Evolutionary conservation across 169 alveolate species (phyloP).

Genomic region (Plasmodium malariae): DNA sequence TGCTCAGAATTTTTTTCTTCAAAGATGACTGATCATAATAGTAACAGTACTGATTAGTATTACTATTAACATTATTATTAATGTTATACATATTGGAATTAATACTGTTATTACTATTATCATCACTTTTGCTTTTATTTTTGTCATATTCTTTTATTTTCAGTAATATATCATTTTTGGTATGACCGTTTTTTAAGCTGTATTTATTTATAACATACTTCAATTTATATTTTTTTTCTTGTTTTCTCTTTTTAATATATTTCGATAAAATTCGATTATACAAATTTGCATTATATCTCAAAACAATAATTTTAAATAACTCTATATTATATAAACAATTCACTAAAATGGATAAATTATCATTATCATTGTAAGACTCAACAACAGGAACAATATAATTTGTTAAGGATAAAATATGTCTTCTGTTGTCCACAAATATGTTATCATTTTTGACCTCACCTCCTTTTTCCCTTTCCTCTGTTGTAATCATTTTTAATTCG

Average conservation of each 20-base stretch:
- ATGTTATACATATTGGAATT: too few relatives aligned
- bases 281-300: slow-evolving; percentile 51
- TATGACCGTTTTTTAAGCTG: slow-evolving; percentile 8
- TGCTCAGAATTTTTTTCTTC: slow-evolving; percentile 2
- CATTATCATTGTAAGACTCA: slow-evolving; percentile 65
- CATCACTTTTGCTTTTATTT: slow-evolving; percentile 46
- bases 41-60: too few relatives aligned
- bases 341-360: slow-evolving; percentile 56
- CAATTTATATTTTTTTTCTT: slow-evolving; percentile 57
- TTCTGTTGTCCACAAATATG: slow-evolving; percentile 23
- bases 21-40: neutral
- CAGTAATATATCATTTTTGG: slow-evolving; percentile 25
- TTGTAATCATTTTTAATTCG: slow-evolving; percentile 7
- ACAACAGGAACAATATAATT: slow-evolving; percentile 68
- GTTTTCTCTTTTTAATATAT: slow-evolving; percentile 31
- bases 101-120: too few relatives aligned
- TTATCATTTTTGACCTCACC: neutral
- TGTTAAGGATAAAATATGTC: slow-evolving; percentile 54
- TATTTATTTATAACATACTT: slow-evolving; percentile 53
- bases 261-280: slow-evolving; percentile 39
- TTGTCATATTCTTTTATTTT: slow-evolving; percentile 41
- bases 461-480: slow-evolving; percentile 6
- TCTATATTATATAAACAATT: slow-evolving; percentile 62
- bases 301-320: slow-evolving; percentile 43
- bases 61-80: too few relatives aligned